Base-by-base conservation (phyloP, 2,329 filamentous ascomycete species). In the Pseudocercospora musae region DNA sequence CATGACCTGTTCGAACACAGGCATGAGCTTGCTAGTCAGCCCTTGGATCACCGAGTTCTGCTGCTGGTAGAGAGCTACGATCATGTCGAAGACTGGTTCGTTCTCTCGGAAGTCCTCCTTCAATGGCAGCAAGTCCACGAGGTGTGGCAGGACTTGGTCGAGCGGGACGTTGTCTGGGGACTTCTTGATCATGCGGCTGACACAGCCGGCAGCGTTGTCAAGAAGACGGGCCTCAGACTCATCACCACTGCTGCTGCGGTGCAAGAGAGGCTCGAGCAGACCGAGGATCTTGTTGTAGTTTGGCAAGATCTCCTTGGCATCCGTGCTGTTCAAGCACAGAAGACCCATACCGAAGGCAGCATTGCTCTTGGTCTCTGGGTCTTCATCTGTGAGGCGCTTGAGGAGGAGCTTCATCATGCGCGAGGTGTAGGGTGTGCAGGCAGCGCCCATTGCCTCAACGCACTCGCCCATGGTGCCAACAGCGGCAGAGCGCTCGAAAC, bases 21-120 rank as follows among this genome's bases (percentile, higher is more conserved):
- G 83, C 68, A 92, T 79, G 61, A 95, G 81, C 73, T 86, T 83
- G 40, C 86, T 83, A 4, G 90, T 92, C 52, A 92, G 82, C 70
- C 85, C 81, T 76, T 88, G 85, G 52, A 93, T 84, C 1, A 87
- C 89, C 11, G 84, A 79, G 77, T 94, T 89, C 67, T 86, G 84
- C 65, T 84, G 80, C 70, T 89, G 85, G 76, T 92, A 97, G 67
- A 98, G 85, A 77, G 90, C 88, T 77, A 91, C 89, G 72, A 99
- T 89, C 86, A 93, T 96, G 76, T 89, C 85, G 80, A 89, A 99
- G 63, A 98, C 88, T 8, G 95, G 92, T 72, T 91, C 91, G 79
- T 99, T 98, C 85, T 98, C 95, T 78, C 97, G 92, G 71, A 86
- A 98, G 77, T 98, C 95, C 75, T 96, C 93, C 77, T 90, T 91